Evolutionary conservation across 2,329 filamentous ascomycete species (phyloP).

Genomic region (Colletotrichum sp.): DNA sequence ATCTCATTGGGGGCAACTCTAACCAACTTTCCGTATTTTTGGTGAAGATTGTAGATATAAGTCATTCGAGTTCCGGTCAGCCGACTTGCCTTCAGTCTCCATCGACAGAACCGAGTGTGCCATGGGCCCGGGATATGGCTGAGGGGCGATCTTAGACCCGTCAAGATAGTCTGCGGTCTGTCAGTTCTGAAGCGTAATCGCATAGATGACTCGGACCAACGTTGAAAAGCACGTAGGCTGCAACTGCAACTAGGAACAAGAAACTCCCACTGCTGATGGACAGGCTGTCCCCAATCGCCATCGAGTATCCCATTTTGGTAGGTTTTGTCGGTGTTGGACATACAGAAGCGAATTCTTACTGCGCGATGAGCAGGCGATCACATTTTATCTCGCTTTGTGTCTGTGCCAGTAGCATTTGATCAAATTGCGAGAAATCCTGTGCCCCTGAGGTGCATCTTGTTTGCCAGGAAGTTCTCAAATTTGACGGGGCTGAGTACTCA

Average conservation of each 20-base stretch:
- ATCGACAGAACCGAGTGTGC: not conserved
- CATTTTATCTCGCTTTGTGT: fast-evolving
- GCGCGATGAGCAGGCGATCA: not conserved
- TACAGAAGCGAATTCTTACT: fast-evolving
- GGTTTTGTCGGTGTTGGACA: not conserved
- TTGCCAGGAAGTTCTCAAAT: not conserved
- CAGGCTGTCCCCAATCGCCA: fast-evolving
- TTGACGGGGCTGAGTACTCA: not conserved
- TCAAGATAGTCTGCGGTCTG: not conserved
- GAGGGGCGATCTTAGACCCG: not conserved
- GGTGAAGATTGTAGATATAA: not conserved
- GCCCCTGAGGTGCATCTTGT: not conserved
- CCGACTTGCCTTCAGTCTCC: not conserved
- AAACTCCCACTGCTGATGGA: not conserved
- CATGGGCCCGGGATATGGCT: not conserved
- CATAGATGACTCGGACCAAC: fast-evolving
- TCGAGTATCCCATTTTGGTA: not conserved
- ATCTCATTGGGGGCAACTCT: not conserved
- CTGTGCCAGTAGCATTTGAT: fast-evolving
- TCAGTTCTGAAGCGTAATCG: not conserved
- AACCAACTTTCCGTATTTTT: not conserved
- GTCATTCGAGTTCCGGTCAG: not conserved
- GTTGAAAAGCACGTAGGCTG: not conserved
- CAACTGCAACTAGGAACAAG: not conserved
- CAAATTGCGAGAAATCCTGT: not conserved